These are phyloP conservation scores for Puccinia sorghi DNA, from an alignment of 1,284 basidiomycete species.

Conservation along the genomic window DNA sequence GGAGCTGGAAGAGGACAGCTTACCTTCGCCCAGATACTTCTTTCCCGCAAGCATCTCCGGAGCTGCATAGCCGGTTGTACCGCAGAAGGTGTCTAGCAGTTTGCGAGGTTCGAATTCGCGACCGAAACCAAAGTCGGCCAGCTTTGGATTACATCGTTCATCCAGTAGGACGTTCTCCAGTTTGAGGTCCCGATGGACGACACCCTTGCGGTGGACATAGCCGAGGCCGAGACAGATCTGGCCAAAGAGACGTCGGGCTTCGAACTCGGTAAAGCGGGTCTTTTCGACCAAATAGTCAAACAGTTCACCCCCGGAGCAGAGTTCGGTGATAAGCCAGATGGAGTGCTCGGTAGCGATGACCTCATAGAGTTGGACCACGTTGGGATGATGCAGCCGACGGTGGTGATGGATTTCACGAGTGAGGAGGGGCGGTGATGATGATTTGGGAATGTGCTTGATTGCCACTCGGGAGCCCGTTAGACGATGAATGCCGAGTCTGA, in stretches of 20 bases:
- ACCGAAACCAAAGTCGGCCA: conserved; percentile 99
- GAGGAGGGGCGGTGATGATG: conserved; percentile 71
- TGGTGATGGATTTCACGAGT: conserved; percentile 98
- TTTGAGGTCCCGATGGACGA: conserved; percentile 96
- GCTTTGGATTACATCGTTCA: conserved; percentile 82
- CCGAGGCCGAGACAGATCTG: conserved; percentile 93
- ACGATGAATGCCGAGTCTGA: conserved; percentile 55
- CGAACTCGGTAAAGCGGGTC: conserved; percentile 72
- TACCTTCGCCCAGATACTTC: conserved; percentile 76
- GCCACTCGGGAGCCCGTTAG: conserved; percentile 69
- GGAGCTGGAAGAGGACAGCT: conserved; percentile 69
- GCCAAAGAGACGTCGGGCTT: conserved; percentile 89
- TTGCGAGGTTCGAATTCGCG: conserved; percentile 74
- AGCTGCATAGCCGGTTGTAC: conserved; percentile 95
- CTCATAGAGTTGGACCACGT: conserved; percentile 85
- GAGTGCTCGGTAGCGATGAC: conserved; percentile 94
- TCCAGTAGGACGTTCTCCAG: conserved; percentile 93
- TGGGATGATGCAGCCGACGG: conserved; percentile 92
- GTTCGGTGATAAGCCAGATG: conserved; percentile 91
- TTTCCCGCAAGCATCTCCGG: conserved; percentile 94
- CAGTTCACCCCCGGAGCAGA: conserved; percentile 93
- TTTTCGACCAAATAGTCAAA: conserved; percentile 90
- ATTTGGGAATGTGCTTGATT: conserved; percentile 96
- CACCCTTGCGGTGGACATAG: conserved; percentile 95
- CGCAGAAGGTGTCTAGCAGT: conserved; percentile 93